Evolutionary conservation across 2,329 filamentous ascomycete genomes (phyloP), one percentile per base, ranked within the genome.

Genomic region (Ophiostoma ulmi): DNA sequence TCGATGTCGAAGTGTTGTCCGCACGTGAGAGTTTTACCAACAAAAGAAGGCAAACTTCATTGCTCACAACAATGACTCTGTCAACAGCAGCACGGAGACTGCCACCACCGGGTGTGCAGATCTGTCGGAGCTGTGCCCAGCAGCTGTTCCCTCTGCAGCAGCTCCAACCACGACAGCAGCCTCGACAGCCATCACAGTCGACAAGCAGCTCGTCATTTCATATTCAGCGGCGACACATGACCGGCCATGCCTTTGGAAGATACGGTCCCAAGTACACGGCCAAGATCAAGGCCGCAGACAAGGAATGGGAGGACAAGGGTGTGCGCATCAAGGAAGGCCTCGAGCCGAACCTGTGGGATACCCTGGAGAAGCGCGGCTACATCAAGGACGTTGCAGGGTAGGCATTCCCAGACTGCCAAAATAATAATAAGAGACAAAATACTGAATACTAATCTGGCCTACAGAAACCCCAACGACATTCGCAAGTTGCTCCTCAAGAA

Each of bases 331-430:
- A 80, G 68, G 77, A 79, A 0, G 88, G 88, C 64, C 79, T 85
- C 74, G 70, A 78, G 67, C 80, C 80, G 64, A 81, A 87, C 73
- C 83, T 90, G 69, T 87, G 91, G 80, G 85, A 87, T 69, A 75
- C 90, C 22, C 82, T 95, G 14, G 86, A 91, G 75, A 88, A 91
- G 78, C 84, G 92, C 75, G 92, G 91, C 63, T 88, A 87, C 74
- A 82, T 94, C 73, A 91, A 94, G 76, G 87, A 92, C 74, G 83
- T 91, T 44, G 90, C 91, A 74, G 91, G 90, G 90, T 92, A 82
- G 74, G 85, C 78, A 44, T 35, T n/a, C 8, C 5, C n/a, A 58
- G 10, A 58, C n/a, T 11, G 52, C 4, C 8, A 58, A 58, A 5
- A 58, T 3, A 55, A 7, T 13, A 13, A 58, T 13, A 5, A 26